Conservation (phyloP, 768 basidiomycete genomes). For the Leucogyrophana mollusca region DNA sequence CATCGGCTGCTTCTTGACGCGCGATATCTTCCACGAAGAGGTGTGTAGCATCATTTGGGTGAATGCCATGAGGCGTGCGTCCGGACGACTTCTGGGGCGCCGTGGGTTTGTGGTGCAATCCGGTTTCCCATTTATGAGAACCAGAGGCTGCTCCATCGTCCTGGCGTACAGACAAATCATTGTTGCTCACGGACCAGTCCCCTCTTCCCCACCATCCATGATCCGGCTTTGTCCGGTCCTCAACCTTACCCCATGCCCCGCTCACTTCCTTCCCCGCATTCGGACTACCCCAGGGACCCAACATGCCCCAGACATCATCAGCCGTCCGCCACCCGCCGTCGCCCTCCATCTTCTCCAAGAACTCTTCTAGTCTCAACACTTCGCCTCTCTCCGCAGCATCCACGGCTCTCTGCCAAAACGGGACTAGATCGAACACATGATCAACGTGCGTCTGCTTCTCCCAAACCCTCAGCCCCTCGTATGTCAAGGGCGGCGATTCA, state of each 20-base stretch:
- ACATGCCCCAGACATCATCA: slow-evolving; percentile 25
- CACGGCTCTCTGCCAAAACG: slow-evolving; percentile 53
- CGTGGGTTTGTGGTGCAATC: neutral
- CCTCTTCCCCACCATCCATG: slow-evolving; percentile 17
- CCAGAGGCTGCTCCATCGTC: neutral
- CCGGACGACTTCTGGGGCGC: too few species aligned
- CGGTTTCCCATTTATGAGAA: too few species aligned
- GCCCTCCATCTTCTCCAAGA: slow-evolving; percentile 41
- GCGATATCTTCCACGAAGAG: slow-evolving; percentile 50
- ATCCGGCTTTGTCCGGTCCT: slow-evolving; percentile 9
- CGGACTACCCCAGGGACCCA: slow-evolving; percentile 22
- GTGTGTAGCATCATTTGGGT: slow-evolving; percentile 16
- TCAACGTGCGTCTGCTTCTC: slow-evolving; percentile 40
- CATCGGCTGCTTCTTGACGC: slow-evolving; percentile 34
- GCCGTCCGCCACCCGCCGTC: slow-evolving; percentile 29
- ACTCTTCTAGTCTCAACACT: slow-evolving; percentile 42
- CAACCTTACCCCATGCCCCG: slow-evolving; percentile 14
- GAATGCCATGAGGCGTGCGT: neutral
- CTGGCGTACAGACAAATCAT: neutral
- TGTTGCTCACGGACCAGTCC: slow-evolving; percentile 11
- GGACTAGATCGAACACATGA: slow-evolving; percentile 46
- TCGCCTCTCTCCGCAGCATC: slow-evolving; percentile 47
- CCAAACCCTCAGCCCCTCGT: slow-evolving; percentile 25
- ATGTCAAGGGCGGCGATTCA: slow-evolving; percentile 26
- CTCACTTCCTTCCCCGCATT: neutral